These are phyloP conservation scores for Yamadazyma membranifaciens DNA, from an alignment of 1,139 yeast species.

Conservation along the genomic window DNA sequence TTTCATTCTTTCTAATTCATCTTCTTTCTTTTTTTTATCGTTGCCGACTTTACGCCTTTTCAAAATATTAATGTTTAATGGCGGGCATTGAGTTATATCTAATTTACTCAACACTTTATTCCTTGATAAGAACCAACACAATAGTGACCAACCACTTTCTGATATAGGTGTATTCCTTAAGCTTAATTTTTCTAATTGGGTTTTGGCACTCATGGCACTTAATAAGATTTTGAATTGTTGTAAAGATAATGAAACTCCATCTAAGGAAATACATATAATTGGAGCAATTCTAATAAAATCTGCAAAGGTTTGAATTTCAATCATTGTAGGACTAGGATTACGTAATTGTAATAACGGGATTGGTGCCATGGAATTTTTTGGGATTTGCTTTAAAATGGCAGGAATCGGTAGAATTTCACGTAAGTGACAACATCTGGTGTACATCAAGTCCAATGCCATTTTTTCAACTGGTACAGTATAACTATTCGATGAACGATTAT, in stretches of 20 bases:
- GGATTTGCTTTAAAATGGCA: slow-evolving; percentile 71
- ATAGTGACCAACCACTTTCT: slow-evolving; percentile 65
- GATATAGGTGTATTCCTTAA: slow-evolving; percentile 70
- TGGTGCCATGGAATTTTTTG: slow-evolving; percentile 67
- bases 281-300: slow-evolving; percentile 78
- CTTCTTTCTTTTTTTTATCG: slow-evolving; percentile 22
- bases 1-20: slow-evolving; percentile 49
- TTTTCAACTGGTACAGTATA: slow-evolving; percentile 40
- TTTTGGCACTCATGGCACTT: slow-evolving; percentile 59
- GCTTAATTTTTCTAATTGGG: slow-evolving; percentile 63
- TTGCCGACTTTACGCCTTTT: slow-evolving; percentile 27
- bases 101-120: slow-evolving; percentile 53
- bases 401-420: slow-evolving; percentile 75
- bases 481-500: slow-evolving; percentile 18
- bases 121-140: slow-evolving; percentile 69
- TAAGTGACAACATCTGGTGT: slow-evolving; percentile 74
- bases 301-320: slow-evolving; percentile 71
- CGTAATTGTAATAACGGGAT: slow-evolving; percentile 61
- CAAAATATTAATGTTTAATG: slow-evolving; percentile 55
- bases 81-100: slow-evolving; percentile 72
- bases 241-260: slow-evolving; percentile 62
- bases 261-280: slow-evolving; percentile 62
- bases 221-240: slow-evolving; percentile 65
- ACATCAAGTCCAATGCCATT: slow-evolving; percentile 60
- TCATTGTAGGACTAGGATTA: slow-evolving; percentile 72